Percentiles rank a stretch among this genome's conserved stretches.
Evolutionary conservation across 805 yeast genomes (phyloP).

Genomic region (Monosporozyma siamensis): DNA sequence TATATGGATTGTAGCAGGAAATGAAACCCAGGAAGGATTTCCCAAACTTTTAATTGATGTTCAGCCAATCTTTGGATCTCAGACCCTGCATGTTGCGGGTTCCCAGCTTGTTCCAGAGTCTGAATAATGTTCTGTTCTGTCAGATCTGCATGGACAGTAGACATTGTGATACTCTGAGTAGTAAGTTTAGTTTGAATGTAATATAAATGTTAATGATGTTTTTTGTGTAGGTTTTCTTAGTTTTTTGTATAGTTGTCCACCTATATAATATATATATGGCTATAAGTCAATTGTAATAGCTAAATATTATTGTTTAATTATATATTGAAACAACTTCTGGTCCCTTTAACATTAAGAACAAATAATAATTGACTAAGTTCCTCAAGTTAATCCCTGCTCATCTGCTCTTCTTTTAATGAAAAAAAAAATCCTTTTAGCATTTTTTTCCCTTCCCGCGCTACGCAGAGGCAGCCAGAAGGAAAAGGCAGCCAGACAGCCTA

Average conservation of each 20-base stretch:
- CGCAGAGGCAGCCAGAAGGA: too few species aligned
- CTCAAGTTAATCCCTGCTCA: too few species aligned
- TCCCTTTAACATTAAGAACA: too few species aligned
- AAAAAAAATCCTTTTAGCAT: too few species aligned
- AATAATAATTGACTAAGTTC: too few species aligned
- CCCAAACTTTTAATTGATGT: constrained; percentile 61
- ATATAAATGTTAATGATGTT: too few species aligned
- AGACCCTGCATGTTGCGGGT: constrained; percentile 38
- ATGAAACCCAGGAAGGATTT: constrained; percentile 50
- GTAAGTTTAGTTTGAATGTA: too few species aligned
- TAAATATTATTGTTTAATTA: not conserved
- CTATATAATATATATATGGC: not conserved
- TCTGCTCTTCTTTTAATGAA: too few species aligned
- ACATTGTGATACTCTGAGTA: too few species aligned
- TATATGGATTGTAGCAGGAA: constrained; percentile 50
- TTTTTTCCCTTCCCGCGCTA: too few species aligned
- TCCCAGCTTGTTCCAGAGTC: constrained; percentile 42
- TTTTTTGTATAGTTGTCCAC: not conserved
- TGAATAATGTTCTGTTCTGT: constrained; percentile 27
- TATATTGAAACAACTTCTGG: not conserved
- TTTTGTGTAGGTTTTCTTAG: not conserved
- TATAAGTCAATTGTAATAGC: not conserved
- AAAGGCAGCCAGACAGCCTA: too few species aligned
- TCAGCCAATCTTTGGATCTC: constrained; percentile 57
- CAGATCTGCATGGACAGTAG: constrained; percentile 7